phyloP scores from a whole-genome alignment of 345 rosid species.

The Gynandropsis gynandra region DNA sequence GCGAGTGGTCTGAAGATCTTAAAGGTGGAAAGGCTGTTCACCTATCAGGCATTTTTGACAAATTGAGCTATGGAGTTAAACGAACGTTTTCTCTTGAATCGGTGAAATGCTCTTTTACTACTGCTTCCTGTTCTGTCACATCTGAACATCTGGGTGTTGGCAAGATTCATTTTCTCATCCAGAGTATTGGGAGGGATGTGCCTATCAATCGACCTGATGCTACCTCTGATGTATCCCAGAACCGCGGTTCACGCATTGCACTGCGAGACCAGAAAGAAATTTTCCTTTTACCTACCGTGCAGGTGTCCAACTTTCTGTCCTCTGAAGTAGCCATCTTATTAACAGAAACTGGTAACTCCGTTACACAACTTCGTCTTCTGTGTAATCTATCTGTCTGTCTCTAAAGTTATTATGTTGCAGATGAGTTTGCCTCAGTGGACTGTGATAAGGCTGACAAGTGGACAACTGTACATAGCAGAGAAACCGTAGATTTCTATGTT shows the following conservation, averaged over 20 bases:
- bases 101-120: conserved; percentile 55
- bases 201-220: conserved; percentile 58
- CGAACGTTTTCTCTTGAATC: conserved; percentile 58
- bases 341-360: conserved; percentile 59
- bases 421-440: conserved; percentile 28
- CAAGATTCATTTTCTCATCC: conserved; percentile 76
- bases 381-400: conserved; percentile 9
- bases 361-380: conserved; percentile 19
- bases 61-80: conserved; percentile 66
- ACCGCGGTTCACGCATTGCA: conserved; percentile 40
- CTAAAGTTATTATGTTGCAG: conserved; percentile 43
- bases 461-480: conserved; percentile 66
- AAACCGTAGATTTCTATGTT: conserved; percentile 68
- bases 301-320: conserved; percentile 63
- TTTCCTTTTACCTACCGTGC: conserved; percentile 81
- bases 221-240: conserved; percentile 33
- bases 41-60: conserved; percentile 79
- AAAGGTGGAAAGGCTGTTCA: conserved; percentile 84
- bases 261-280: conserved; percentile 82
- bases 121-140: conserved; percentile 54
- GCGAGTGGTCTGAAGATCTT: conserved; percentile 83
- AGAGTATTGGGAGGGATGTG: conserved; percentile 60
- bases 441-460: conserved; percentile 51
- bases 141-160: conserved; percentile 35
- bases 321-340: conserved; percentile 59